phyloP scores from a whole-genome alignment of 306 rosid species.

The Sphenostylis stenocarpa region DNA sequence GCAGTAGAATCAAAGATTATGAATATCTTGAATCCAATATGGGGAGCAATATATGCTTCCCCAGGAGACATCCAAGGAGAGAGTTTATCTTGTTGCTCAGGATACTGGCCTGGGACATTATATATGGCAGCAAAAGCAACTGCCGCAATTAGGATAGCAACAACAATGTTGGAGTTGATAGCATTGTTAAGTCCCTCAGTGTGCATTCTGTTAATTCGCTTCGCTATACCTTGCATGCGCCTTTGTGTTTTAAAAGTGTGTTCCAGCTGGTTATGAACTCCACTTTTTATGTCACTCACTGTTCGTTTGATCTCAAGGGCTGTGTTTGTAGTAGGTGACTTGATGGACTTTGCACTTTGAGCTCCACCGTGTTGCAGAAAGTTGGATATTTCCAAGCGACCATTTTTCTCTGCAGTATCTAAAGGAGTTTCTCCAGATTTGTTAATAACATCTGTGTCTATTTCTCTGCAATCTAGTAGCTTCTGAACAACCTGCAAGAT shows the following conservation, averaged over 20 bases:
- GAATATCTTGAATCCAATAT: slow-evolving; percentile 49
- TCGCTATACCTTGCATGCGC: slow-evolving; percentile 65
- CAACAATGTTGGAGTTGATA: slow-evolving; percentile 70
- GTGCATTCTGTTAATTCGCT: slow-evolving; percentile 72
- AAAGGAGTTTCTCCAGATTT: slow-evolving; percentile 71
- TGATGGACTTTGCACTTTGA: slow-evolving; percentile 60
- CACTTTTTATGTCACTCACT: slow-evolving; percentile 72
- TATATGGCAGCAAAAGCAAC: slow-evolving; percentile 88
- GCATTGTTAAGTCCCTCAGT: slow-evolving; percentile 84
- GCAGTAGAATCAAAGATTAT: slow-evolving; percentile 71
- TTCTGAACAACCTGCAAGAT: slow-evolving; percentile 57
- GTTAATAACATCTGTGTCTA: slow-evolving; percentile 45
- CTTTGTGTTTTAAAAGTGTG: slow-evolving; percentile 66
- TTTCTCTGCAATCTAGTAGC: slow-evolving; percentile 51
- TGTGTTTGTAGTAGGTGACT: slow-evolving; percentile 41
- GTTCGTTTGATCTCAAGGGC: slow-evolving; percentile 68
- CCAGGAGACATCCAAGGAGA: slow-evolving; percentile 49
- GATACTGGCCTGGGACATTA: slow-evolving; percentile 68
- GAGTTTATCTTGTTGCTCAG: background rate
- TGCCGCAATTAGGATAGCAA: slow-evolving; percentile 81
- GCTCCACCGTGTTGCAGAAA: slow-evolving; percentile 54
- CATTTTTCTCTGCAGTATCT: slow-evolving; percentile 65
- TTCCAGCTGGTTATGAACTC: slow-evolving; percentile 82
- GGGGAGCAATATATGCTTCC: slow-evolving; percentile 58
- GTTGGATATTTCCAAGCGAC: slow-evolving; percentile 41